Percentiles rank a stretch among this genome's conserved stretches.
Evolutionary conservation across 2,329 filamentous ascomycete species (phyloP).

Genomic region (Trichoderma harzianum): DNA sequence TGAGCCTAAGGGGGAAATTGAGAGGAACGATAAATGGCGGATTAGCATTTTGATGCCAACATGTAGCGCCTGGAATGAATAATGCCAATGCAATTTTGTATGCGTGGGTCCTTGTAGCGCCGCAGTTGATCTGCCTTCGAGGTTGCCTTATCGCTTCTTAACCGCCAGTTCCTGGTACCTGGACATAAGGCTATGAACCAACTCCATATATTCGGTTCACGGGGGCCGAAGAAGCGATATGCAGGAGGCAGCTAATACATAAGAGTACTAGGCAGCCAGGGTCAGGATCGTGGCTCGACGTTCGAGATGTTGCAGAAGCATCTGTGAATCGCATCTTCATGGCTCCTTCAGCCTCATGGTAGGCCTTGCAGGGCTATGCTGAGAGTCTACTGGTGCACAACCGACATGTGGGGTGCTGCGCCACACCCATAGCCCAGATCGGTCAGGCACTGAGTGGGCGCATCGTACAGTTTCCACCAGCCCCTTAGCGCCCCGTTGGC

Average conservation of each 20-base stretch:
- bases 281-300: background rate
- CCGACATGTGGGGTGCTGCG: background rate
- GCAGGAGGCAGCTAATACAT: background rate
- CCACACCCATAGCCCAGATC: too few species aligned
- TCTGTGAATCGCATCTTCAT: background rate
- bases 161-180: background rate
- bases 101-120: background rate
- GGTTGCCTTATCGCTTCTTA: background rate
- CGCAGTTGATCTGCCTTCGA: background rate
- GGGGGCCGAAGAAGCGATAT: background rate
- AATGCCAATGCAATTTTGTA: background rate
- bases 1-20: background rate
- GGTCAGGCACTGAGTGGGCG: too few species aligned
- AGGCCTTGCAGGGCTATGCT: background rate
- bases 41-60: background rate
- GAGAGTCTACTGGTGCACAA: background rate
- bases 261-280: background rate
- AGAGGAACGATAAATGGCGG: background rate
- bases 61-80: conserved; percentile 5
- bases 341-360: background rate
- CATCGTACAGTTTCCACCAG: background rate
- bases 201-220: background rate
- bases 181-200: background rate
- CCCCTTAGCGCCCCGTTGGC: background rate
- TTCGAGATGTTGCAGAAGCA: background rate